These are phyloP conservation scores for Spathaspora sp. DNA, from an alignment of 805 yeast species.

Conservation along the genomic window DNA sequence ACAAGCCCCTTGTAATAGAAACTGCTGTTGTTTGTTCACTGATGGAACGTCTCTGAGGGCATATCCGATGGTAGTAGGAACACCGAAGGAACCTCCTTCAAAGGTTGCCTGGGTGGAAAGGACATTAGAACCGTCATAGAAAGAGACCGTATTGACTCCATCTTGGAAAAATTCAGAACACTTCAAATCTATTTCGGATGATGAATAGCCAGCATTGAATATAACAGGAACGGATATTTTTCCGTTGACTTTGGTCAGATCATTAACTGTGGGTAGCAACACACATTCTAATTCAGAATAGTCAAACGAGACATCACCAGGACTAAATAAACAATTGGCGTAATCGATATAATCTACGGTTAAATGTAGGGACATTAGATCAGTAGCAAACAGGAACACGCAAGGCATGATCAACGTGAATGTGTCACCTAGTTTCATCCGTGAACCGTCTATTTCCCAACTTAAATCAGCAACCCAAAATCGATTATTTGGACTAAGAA, in stretches of 20 bases:
- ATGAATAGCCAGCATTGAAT: slow-evolving; percentile 18
- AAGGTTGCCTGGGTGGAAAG: slow-evolving; percentile 11
- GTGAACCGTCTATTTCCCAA: slow-evolving; percentile 18
- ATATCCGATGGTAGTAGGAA: slow-evolving; percentile 1
- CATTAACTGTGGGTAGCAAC: slow-evolving; percentile 8
- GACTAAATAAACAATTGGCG: slow-evolving; percentile 19
- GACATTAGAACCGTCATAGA: slow-evolving; percentile 13
- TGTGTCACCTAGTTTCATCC: slow-evolving; percentile 21
- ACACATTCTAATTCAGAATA: slow-evolving; percentile 17
- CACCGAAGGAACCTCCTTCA: background rate
- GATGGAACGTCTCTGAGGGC: slow-evolving; percentile 13
- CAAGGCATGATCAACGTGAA: slow-evolving; percentile 23
- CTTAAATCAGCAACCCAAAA: slow-evolving; percentile 16
- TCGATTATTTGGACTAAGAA: slow-evolving; percentile 5
- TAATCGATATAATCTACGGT: slow-evolving; percentile 9
- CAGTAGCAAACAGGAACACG: slow-evolving; percentile 19
- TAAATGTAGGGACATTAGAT: slow-evolving; percentile 10
- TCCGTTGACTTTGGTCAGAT: slow-evolving; percentile 14
- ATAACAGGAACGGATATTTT: slow-evolving; percentile 17
- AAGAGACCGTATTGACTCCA: no score
- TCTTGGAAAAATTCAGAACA: slow-evolving; percentile 15
- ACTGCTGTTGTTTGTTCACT: slow-evolving; percentile 8
- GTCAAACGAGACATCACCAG: slow-evolving; percentile 14
- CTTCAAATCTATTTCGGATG: slow-evolving; percentile 12
- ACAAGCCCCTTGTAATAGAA: slow-evolving; percentile 16